phyloP scores from a whole-genome alignment of 345 rosid genomes.

The Trapa bicornis region DNA sequence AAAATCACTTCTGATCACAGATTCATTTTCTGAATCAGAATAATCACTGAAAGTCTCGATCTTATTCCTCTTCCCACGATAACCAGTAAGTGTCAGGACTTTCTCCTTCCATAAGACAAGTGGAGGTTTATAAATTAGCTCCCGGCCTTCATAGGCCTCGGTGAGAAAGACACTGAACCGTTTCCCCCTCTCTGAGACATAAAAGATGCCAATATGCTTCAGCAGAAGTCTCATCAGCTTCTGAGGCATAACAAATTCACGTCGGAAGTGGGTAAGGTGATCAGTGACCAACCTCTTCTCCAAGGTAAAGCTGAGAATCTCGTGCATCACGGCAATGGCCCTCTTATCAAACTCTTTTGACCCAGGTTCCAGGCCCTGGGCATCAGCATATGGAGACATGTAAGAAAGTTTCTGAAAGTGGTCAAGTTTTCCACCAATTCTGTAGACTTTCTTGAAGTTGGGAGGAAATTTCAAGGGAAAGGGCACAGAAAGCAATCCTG shows the following conservation, averaged over 20 bases:
- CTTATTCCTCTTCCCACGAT: slow-evolving; percentile 49
- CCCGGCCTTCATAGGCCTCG: slow-evolving; percentile 56
- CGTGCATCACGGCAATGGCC: slow-evolving; percentile 80
- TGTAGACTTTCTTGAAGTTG: slow-evolving; percentile 58
- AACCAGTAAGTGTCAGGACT: slow-evolving; percentile 36
- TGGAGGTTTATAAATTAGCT: slow-evolving; percentile 51
- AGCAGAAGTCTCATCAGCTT: slow-evolving; percentile 84
- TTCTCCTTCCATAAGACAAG: slow-evolving; percentile 70
- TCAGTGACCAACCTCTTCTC: slow-evolving; percentile 87
- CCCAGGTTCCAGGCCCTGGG: slow-evolving; percentile 53
- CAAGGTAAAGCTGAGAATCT: slow-evolving; percentile 71
- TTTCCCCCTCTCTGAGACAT: slow-evolving; percentile 89
- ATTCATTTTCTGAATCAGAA: slow-evolving; percentile 37
- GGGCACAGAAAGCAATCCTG: slow-evolving; percentile 61
- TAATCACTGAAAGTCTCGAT: slow-evolving; percentile 36
- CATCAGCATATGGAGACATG: slow-evolving; percentile 79
- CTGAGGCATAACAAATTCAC: slow-evolving; percentile 77
- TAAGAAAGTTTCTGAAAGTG: slow-evolving; percentile 73
- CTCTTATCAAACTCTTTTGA: slow-evolving; percentile 82
- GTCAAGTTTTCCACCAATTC: slow-evolving; percentile 62
- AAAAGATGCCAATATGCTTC: slow-evolving; percentile 80
- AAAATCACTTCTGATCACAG: slow-evolving; percentile 17
- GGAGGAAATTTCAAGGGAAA: slow-evolving; percentile 74
- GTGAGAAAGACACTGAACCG: slow-evolving; percentile 78
- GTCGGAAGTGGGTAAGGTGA: slow-evolving; percentile 75